Evolutionary conservation across 768 basidiomycete species (phyloP), one percentile per base, ranked within the genome.

Genomic region (Suillus occidentalis): DNA sequence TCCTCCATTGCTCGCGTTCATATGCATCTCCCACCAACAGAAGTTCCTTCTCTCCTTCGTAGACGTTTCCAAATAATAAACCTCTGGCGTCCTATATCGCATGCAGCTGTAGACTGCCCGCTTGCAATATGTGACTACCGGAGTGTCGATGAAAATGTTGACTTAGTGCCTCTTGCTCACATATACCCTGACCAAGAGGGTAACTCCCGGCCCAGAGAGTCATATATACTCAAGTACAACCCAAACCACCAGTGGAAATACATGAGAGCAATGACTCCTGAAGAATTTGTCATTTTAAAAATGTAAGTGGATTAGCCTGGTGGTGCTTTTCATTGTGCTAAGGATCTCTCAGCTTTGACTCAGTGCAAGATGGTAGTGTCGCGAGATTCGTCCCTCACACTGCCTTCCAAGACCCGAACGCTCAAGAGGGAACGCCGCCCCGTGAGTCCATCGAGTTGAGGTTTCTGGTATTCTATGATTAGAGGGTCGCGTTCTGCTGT

Each of bases 1-100:
- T 78, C 82, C 9, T 78, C 82, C 39, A 69, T 73, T 22, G 78
- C 77, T 7, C 78, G 82, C 4, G 83, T 85, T 14, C 73, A 76
- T 42, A 75, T 76, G 42, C 81, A 84, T 68, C 77, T 82, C 13
- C 80, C 82, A 1, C 62, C 73, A 2, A 73, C 70, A 55, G 82
- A 84, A 47, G 82, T 76, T 0, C 74, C 76, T 65, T 72, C 40
- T 53, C 68, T 83, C 58, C 76, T 84, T 43, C 71, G 78, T 64
- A 72, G 76, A 22, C 81, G 83, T 64, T 85, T 83, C 72, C 83
- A 84, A 68, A 83, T 85, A 65, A 79, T 85, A 64, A 84, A 85
- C 71, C 72, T 86, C 65, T 86, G 85, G 85, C 79, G 84, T 36
- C 84, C 84, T 0, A 83, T 85, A 69, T 69, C 74, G 20, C 73